Evolutionary conservation across 177 flowering plant genomes (phyloP).

Genomic region (Vitis hybrid): DNA sequence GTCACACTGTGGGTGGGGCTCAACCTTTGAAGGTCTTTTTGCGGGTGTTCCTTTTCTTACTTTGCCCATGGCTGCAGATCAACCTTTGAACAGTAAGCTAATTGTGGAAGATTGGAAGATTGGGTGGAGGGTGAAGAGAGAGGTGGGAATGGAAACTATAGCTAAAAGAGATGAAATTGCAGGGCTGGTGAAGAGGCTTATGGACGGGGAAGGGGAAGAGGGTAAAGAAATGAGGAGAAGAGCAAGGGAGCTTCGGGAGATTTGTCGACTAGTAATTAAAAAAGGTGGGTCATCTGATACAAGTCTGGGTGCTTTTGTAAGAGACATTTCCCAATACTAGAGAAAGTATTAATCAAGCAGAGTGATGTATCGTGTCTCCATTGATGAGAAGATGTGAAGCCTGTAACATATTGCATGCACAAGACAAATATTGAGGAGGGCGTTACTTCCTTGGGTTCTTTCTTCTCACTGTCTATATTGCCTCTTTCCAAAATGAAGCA

Average conservation of each 20-base stretch:
- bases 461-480: no score
- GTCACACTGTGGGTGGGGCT: constrained; percentile 43
- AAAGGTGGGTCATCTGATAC: constrained; percentile 23
- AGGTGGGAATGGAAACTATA: constrained; percentile 1
- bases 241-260: constrained; percentile 11
- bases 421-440: no score
- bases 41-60: constrained; percentile 43
- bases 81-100: constrained; percentile 23
- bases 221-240: constrained; percentile 21
- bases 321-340: constrained; percentile 4
- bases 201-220: constrained; percentile 21
- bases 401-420: no score
- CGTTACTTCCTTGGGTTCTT: no score
- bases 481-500: no score
- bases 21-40: constrained; percentile 23
- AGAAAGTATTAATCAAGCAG: background rate
- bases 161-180: constrained; percentile 20
- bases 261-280: constrained; percentile 20
- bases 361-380: no score
- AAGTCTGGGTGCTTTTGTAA: constrained; percentile 19
- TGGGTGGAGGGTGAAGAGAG: constrained; percentile 33
- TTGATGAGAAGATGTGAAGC: no score
- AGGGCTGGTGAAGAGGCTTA: constrained; percentile 18
- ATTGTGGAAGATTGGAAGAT: constrained; percentile 44
- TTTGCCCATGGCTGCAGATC: constrained; percentile 35